Base-by-base conservation (phyloP, 73 alveolate species). In the Paramecium bursaria region DNA sequence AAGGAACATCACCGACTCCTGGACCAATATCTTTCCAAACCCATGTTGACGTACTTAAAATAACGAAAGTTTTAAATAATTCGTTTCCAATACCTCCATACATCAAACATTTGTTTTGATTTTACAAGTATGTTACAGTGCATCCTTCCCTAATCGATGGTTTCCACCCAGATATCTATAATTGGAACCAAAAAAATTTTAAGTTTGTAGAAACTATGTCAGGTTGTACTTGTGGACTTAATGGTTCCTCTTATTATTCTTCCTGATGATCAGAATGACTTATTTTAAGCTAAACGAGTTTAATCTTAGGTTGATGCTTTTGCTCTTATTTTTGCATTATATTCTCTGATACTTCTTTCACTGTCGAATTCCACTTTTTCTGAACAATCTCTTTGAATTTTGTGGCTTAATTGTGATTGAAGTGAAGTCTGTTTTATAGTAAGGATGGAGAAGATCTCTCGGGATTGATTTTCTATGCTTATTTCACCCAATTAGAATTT, bases 21-120 rank as follows among this genome's bases (percentile, higher is more conserved):
- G 75, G 19, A 17, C 67, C 82, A 27, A 79, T 79, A 42, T 53
- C 76, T 22, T 23, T 47, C 89, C 89, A 79, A 4, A 42, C 46
- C 89, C 89, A 79, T 19, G 89, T 33, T 33, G 51, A 35, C 6
- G 60, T 53, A 42, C 54, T 73, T 14, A 79, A 39, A 39, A 54
- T 53, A 31, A 49, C 44, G 25, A 79, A 53, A 25, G 89, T 79
- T 1, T 55, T 52, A 42, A 79, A 79, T 79, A 79, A 79, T 53
- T 79, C 89, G 15, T 53, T 53, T 15, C 89, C 89, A 44, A 79
- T 79, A 4, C 89, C 89, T 9, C 89, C 89, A 54, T 79, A 79
- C 76, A 79, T 53, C 7, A 53, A 53, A n/a, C 75, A 53, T 79
- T 25, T 79, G 50, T 79, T 52, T 29, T 31, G 25, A 23, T 19